A percentile compares a stretch with the other conserved stretches of the same genome.
Conservation (phyloP, 805 yeast genomes). For the Barnettozyma populi region DNA sequence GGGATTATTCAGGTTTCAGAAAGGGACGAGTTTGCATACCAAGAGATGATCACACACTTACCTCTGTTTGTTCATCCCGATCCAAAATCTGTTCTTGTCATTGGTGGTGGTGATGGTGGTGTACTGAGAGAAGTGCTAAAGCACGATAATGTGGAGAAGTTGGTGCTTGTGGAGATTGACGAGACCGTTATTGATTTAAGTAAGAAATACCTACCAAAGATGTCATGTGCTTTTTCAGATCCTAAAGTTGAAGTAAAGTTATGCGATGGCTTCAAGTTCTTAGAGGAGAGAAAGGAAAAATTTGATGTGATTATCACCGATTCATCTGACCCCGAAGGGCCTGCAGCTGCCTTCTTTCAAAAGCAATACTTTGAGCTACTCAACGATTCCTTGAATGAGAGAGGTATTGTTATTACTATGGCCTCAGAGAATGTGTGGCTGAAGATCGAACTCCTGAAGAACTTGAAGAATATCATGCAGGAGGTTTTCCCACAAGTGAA, state of each 20-base stretch:
- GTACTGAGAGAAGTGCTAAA: constrained; percentile 84
- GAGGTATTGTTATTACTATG: constrained; percentile 76
- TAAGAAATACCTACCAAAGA: constrained; percentile 65
- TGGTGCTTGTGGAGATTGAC: constrained; percentile 86
- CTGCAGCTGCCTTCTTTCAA: constrained; percentile 87
- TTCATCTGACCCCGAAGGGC: constrained; percentile 93
- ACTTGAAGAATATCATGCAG: constrained; percentile 42
- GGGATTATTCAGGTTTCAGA: constrained; percentile 91
- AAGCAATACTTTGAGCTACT: constrained; percentile 67
- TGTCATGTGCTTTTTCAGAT: constrained; percentile 64
- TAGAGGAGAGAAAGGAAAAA: constrained; percentile 44
- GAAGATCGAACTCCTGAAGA: constrained; percentile 46
- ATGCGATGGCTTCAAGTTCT: constrained; percentile 79
- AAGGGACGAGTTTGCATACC: constrained; percentile 89
- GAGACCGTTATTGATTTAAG: constrained; percentile 71
- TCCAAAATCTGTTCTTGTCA: constrained; percentile 75
- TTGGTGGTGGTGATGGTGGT: constrained; percentile 98
- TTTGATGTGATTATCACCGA: constrained; percentile 88
- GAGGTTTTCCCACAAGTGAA: constrained; percentile 55
- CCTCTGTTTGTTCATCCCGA: constrained; percentile 72
- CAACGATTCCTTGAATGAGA: constrained; percentile 51
- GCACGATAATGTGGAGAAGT: constrained; percentile 56
- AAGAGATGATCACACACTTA: constrained; percentile 83
- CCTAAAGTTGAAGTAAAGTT: constrained; percentile 62
- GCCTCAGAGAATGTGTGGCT: constrained; percentile 75